These are phyloP conservation scores for Talaromyces funiculosus DNA, from an alignment of 2,329 filamentous ascomycete genomes.

Conservation along the genomic window DNA sequence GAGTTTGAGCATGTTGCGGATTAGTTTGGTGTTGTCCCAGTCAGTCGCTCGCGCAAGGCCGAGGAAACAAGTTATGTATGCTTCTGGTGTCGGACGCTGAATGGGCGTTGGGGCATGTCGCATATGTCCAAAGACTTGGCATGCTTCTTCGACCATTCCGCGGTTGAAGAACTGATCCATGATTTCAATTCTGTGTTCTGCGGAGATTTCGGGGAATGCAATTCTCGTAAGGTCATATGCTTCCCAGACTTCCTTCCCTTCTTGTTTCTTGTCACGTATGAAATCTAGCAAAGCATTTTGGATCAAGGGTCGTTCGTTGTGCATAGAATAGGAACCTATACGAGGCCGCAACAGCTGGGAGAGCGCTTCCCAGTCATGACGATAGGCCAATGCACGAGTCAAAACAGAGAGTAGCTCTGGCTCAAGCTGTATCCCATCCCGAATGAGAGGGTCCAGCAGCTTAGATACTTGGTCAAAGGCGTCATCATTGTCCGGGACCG, in stretches of 20 bases:
- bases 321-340: slow-evolving; percentile 28
- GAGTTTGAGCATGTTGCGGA: slow-evolving; percentile 93
- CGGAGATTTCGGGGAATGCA: slow-evolving; percentile 59
- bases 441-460: slow-evolving; percentile 67
- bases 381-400: slow-evolving; percentile 66
- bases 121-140: slow-evolving; percentile 88
- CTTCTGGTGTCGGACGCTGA: slow-evolving; percentile 63
- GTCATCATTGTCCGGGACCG: slow-evolving; percentile 46
- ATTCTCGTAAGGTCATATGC: slow-evolving; percentile 54
- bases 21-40: slow-evolving; percentile 61
- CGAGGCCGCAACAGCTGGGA: slow-evolving; percentile 75
- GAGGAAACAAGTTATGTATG: slow-evolving; percentile 72
- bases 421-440: slow-evolving; percentile 63
- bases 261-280: slow-evolving; percentile 56
- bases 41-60: slow-evolving; percentile 62
- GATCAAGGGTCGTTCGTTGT: slow-evolving; percentile 60
- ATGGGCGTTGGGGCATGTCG: slow-evolving; percentile 60
- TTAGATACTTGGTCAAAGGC: slow-evolving; percentile 66
- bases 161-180: slow-evolving; percentile 80
- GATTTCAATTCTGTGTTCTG: slow-evolving; percentile 60
- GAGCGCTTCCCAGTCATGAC: slow-evolving; percentile 71
- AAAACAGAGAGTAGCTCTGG: slow-evolving; percentile 69
- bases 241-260: slow-evolving; percentile 59
- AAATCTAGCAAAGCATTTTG: slow-evolving; percentile 62
- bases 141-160: slow-evolving; percentile 74